Base-by-base conservation (phyloP, 352 stramenopile genomes). In the Pythium phragmitis region DNA sequence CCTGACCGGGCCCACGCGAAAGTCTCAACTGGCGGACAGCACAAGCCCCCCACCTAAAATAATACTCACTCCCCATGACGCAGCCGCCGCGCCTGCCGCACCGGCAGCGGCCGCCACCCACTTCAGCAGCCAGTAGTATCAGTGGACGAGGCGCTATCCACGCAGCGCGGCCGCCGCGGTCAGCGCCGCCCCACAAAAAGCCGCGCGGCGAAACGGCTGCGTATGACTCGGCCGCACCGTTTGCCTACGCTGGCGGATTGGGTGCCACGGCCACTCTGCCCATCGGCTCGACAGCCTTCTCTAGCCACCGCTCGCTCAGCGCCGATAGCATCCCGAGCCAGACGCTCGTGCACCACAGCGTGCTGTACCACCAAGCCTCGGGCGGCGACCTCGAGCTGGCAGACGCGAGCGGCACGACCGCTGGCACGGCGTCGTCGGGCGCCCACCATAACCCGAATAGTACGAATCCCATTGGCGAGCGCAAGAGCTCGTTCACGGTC, bases 401-500 rank as follows among this genome's bases (percentile, higher is more conserved):
- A n/a, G 48, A 56, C 47, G 56, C 57, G 34, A 39, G 7, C 60
- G 26, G 55, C 28, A 63, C 62, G 23, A 63, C 62, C 23, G 41
- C 61, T 7, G 53, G 46, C 34, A 62, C 51, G 12, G 34, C 39
- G 13, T 48, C 48, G 23, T 56, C 28, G 1, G 37, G 53, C 16
- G 50, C 46, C 42, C 41, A 23, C n/a, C 13, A 42, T 23, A 19
- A 13, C 7, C 28, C 33, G 1, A 19, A 21, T 12, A 16, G 6
- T 23, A 48, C 23, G 17, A 30, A 30, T 30, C 9, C 30, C 17
- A 46, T 4, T 36, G 48, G 42, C 49, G 66, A 72, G 53, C 66
- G 66, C 53, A 68, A 68, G 55, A 67, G 59, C 56, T 72, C 66
- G 16, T 72, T 72, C 53, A 57, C 58, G 39, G 60, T 68, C 26